Evolutionary conservation across 805 yeast species (phyloP).

Genomic region (Ogataea neopini): DNA sequence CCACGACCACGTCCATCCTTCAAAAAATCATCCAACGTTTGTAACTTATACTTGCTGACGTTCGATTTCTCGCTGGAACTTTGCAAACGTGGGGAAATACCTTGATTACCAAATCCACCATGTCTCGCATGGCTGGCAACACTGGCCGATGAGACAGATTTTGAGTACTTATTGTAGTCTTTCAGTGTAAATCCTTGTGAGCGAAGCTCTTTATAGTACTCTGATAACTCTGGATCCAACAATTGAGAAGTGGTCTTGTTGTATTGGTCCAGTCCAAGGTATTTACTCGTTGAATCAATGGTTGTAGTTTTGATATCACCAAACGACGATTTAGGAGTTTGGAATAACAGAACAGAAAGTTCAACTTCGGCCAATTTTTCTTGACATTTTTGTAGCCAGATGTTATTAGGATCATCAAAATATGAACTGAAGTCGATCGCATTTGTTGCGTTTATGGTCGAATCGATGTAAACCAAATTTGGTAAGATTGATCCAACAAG

Average conservation of each 20-base stretch:
- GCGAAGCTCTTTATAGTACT: slow-evolving; percentile 32
- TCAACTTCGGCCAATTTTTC: slow-evolving; percentile 31
- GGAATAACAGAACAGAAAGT: slow-evolving; percentile 32
- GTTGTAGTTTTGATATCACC: background rate
- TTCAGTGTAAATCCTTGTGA: slow-evolving; percentile 38
- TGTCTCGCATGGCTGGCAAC: background rate
- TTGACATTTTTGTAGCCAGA: slow-evolving; percentile 17
- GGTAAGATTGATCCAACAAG: slow-evolving; percentile 63
- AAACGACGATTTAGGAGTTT: slow-evolving; percentile 30
- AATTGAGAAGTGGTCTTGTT: slow-evolving; percentile 16
- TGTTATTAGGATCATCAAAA: slow-evolving; percentile 12
- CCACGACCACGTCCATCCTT: slow-evolving; percentile 40
- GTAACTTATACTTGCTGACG: slow-evolving; percentile 54
- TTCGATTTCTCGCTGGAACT: slow-evolving; percentile 8
- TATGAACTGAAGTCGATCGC: slow-evolving; percentile 21
- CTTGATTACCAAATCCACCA: no score
- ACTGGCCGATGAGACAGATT: slow-evolving; percentile 23
- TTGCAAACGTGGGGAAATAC: background rate
- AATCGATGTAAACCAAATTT: slow-evolving; percentile 39
- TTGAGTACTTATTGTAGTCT: slow-evolving; percentile 39
- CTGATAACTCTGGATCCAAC: slow-evolving; percentile 25
- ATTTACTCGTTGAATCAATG: background rate
- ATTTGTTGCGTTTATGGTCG: slow-evolving; percentile 20
- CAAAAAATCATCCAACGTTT: slow-evolving; percentile 86
- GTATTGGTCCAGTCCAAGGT: slow-evolving; percentile 11